Conservation (phyloP, 441 rosid genomes). For the Erodium moschatum region DNA sequence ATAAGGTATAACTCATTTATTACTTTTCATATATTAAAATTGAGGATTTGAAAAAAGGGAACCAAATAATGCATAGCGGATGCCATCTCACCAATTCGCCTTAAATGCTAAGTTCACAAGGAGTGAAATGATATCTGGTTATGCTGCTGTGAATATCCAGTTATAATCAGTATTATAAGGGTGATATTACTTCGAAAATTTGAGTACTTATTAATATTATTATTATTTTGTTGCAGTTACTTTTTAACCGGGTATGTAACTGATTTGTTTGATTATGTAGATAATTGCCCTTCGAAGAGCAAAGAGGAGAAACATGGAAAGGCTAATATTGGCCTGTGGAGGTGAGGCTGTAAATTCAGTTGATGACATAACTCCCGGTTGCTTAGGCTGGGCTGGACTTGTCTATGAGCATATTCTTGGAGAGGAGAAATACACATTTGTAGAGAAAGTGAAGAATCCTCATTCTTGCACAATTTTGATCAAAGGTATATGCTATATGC, state of each 20-base stretch:
- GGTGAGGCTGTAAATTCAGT: slow-evolving; percentile 93
- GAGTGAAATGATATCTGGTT: background rate
- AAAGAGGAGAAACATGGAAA: slow-evolving; percentile 95
- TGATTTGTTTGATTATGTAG: slow-evolving; percentile 24
- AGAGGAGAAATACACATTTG: slow-evolving; percentile 77
- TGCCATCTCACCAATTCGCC: background rate
- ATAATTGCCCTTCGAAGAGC: slow-evolving; percentile 94
- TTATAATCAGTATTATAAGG: background rate
- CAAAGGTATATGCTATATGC: slow-evolving; percentile 42
- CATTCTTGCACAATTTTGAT: slow-evolving; percentile 80
- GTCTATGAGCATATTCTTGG: slow-evolving; percentile 89
- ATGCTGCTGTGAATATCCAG: background rate
- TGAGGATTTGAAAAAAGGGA: background rate
- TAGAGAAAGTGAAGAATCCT: slow-evolving; percentile 87
- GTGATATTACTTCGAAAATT: no score
- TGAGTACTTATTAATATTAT: no score
- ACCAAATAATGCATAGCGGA: background rate
- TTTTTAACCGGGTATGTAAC: background rate
- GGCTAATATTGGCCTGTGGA: slow-evolving; percentile 87
- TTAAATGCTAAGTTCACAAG: background rate
- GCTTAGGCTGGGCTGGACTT: slow-evolving; percentile 96
- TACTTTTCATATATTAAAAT: background rate
- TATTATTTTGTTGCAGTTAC: background rate
- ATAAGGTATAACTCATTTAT: no score
- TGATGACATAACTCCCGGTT: slow-evolving; percentile 73